Evolutionary conservation across 116 monocot genomes (phyloP), one percentile per base, ranked within the genome.

Genomic region (Thalassia testudinum): DNA sequence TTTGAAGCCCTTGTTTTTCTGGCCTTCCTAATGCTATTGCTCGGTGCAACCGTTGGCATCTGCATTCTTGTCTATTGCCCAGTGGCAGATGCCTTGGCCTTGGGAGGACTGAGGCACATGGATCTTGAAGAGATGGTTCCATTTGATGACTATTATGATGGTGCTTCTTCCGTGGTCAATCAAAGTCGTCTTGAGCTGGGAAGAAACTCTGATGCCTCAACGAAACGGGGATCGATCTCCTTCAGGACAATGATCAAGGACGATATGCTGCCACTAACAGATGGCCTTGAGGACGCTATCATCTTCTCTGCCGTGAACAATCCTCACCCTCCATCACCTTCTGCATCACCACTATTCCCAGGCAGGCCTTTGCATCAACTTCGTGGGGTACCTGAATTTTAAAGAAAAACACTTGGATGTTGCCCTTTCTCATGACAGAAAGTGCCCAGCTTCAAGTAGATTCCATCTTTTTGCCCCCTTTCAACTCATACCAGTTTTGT

Each of bases 41-140:
- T 72, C 27, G 80, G 80, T 53, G 59, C 60, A 12, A 26, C 57
- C 38, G 61, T 83, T 1, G 77, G 85, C 11, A 58, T 99, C 25
- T 72, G 49, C 24, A 67, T 99, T 69, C 78, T 99, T 13, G 91
- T 99, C n/a, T 90, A 86, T 43, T 75, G 61, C 50, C 99, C 99
- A 0, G 73, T 99, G 16, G 63, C 71, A 0, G 99, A 90, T 64
- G 79, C 90, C 18, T 54, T 86, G 63, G 78, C 70, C 5, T 38
- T 99, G 57, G 61, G 86, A 26, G 67, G 75, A 22, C 37, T 70
- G 0, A 70, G 71, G 57, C 66, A 62, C 20, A 27, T 63, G 21
- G 82, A 73, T 45, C 56, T 86, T 24, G 72, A 72, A 47, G 74
- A 69, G 16, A 64, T 70, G 37, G 63, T 76, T 16, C 81, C 65